These are phyloP conservation scores for Coemansia sp. DNA, from an alignment of 192 early-diverging fungal genomes.

Conservation along the genomic window DNA sequence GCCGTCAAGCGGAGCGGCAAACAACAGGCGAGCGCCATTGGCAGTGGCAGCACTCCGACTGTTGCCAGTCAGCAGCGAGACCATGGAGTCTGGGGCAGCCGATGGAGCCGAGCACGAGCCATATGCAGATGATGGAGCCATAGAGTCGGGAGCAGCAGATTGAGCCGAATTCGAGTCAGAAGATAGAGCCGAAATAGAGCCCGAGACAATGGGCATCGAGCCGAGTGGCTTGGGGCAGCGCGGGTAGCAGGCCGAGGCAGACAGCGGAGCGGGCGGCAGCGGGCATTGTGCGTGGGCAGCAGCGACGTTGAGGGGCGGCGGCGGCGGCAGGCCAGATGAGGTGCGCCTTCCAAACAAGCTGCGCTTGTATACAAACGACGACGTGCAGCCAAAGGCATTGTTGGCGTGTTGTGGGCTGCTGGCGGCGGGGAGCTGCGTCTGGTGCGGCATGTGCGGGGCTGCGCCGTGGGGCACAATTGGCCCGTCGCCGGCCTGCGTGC, in stretches of 20 bases:
- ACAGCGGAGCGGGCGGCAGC: constrained; percentile 32
- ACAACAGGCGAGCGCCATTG: constrained; percentile 39
- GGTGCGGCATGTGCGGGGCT: too few species aligned
- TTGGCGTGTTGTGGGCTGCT: background rate
- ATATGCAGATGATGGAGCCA: too few species aligned
- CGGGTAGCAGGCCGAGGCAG: constrained; percentile 23
- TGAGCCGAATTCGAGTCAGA: too few species aligned
- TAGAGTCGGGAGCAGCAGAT: constrained; percentile 5
- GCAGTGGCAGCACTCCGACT: constrained; percentile 49
- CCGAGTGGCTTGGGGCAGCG: constrained; percentile 29
- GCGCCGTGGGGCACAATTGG: too few species aligned
- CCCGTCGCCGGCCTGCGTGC: background rate
- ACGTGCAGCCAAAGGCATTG: background rate
- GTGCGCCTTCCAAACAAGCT: constrained; percentile 46
- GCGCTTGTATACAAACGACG: constrained; percentile 43
- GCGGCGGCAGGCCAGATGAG: constrained; percentile 42
- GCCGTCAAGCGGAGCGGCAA: constrained; percentile 24
- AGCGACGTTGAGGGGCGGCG: constrained; percentile 38
- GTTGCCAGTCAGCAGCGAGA: constrained; percentile 34
- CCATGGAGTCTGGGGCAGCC: constrained; percentile 16
- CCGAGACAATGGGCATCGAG: constrained; percentile 26
- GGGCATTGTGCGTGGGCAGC: constrained; percentile 40
- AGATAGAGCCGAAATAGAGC: constrained; percentile 24
- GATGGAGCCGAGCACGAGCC: background rate
- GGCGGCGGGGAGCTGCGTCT: background rate